phyloP scores from a whole-genome alignment of 371 early-diverging fungal species.

The Mortierella sp. region DNA sequence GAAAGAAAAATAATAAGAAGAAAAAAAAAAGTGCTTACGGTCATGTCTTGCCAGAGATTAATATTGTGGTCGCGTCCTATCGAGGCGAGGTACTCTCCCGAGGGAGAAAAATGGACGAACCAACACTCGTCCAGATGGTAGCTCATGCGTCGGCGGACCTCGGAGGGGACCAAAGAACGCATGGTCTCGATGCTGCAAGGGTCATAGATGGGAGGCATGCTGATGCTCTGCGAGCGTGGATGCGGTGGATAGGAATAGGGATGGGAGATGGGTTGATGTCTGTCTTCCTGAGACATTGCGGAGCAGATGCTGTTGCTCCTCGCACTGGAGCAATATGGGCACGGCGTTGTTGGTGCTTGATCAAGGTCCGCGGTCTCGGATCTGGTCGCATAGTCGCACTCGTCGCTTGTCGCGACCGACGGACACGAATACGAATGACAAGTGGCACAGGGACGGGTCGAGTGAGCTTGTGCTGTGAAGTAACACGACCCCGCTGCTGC shows the following conservation, averaged over 20 bases:
- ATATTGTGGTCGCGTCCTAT: slow-evolving; percentile 36
- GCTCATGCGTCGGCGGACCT: slow-evolving; percentile 31
- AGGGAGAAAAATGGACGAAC: slow-evolving; percentile 47
- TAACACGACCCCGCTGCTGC: too few species aligned
- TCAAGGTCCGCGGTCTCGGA: slow-evolving; percentile 7
- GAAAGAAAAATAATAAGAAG: too few species aligned
- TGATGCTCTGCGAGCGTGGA: too few species aligned
- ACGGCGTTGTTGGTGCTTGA: slow-evolving; percentile 10
- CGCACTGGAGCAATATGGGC: slow-evolving; percentile 28
- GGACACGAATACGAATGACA: background rate
- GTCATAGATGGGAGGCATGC: too few species aligned
- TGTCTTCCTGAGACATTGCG: too few species aligned
- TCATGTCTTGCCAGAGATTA: slow-evolving; percentile 31
- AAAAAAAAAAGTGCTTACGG: slow-evolving; percentile 21
- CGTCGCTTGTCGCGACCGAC: background rate
- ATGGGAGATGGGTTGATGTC: too few species aligned
- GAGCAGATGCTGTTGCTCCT: slow-evolving; percentile 23
- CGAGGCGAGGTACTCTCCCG: slow-evolving; percentile 45
- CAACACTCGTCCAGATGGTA: slow-evolving; percentile 52
- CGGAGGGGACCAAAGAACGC: slow-evolving; percentile 13
- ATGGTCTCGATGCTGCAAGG: background rate
- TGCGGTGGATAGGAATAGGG: too few species aligned
- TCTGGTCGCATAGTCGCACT: slow-evolving; percentile 1
- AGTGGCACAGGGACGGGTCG: background rate
- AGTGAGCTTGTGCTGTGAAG: background rate